Percentiles rank a stretch among this genome's conserved stretches.
These are phyloP conservation scores for Aspergillus biplanus DNA, from an alignment of 495 filamentous ascomycete genomes.

Conservation along the genomic window DNA sequence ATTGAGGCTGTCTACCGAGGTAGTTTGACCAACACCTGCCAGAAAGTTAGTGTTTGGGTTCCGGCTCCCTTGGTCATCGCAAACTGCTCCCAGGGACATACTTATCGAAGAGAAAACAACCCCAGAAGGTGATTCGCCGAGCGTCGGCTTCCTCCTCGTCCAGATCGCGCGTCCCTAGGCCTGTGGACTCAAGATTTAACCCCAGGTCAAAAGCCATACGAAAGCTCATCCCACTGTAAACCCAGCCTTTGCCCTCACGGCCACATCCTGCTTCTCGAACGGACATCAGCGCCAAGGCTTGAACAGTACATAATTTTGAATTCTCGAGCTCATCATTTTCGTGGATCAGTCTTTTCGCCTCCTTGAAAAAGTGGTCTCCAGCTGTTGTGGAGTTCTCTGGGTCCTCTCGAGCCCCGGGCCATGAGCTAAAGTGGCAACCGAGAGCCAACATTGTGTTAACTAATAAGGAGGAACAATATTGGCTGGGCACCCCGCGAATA, in stretches of 20 bases:
- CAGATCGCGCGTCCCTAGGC: conserved; percentile 61
- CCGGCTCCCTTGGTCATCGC: conserved; percentile 10
- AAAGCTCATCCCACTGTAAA: conserved; percentile 97
- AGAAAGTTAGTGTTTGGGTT: conserved; percentile 23
- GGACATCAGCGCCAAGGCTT: conserved; percentile 94
- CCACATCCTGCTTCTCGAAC: conserved; percentile 96
- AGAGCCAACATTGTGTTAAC: conserved; percentile 97
- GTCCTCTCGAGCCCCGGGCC: conserved; percentile 67
- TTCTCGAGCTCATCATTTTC: conserved; percentile 94
- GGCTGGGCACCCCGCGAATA: conserved; percentile 60
- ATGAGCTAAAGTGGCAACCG: conserved; percentile 93
- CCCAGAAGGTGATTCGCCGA: conserved; percentile 92
- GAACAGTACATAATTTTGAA: conserved; percentile 88
- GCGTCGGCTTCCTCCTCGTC: conserved; percentile 88
- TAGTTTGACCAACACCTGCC: conserved; percentile 94
- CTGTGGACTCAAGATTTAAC: conserved; percentile 81
- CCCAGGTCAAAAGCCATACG: conserved; percentile 97
- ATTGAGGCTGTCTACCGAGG: conserved; percentile 87
- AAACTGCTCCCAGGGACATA: conserved; percentile 34
- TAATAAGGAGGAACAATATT: conserved; percentile 85
- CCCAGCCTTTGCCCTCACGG: conserved; percentile 94
- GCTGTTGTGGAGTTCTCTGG: conserved; percentile 79
- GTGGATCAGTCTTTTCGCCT: conserved; percentile 86
- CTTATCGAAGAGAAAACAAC: conserved; percentile 98
- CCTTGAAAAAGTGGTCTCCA: conserved; percentile 95